Conservation (phyloP, 345 rosid genomes). For the Turnera subulata region DNA sequence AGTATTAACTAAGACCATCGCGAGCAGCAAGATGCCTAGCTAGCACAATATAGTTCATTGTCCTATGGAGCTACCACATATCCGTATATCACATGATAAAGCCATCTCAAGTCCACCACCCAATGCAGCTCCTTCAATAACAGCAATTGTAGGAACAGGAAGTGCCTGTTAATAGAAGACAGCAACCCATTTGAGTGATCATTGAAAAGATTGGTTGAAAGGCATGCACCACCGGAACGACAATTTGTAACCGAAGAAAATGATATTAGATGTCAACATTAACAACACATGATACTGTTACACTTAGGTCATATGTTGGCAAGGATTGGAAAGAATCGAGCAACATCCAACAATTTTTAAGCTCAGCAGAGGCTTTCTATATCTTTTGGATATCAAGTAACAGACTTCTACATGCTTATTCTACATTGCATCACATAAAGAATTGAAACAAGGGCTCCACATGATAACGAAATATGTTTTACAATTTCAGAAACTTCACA, state of each 20-base stretch:
- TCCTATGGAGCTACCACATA: constrained; percentile 55
- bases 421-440: too few relatives aligned
- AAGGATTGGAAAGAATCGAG: background rate
- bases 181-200: constrained; percentile 4
- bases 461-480: background rate
- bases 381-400: background rate
- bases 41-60: background rate
- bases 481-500: background rate
- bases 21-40: background rate
- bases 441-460: background rate
- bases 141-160: constrained; percentile 73
- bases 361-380: background rate
- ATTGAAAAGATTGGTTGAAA: background rate
- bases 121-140: constrained; percentile 84
- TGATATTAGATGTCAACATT: background rate
- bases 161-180: constrained; percentile 42
- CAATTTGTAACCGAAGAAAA: background rate
- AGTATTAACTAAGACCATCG: background rate
- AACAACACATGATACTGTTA: background rate
- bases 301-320: background rate
- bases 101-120: constrained; percentile 99
- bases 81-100: constrained; percentile 81
- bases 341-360: constrained; percentile 1
- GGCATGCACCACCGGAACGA: background rate
- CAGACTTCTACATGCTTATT: background rate